Evolutionary conservation across 257 asterid genomes (phyloP), one percentile per base, ranked within the genome.

Genomic region (Fraxinus cuspidata): DNA sequence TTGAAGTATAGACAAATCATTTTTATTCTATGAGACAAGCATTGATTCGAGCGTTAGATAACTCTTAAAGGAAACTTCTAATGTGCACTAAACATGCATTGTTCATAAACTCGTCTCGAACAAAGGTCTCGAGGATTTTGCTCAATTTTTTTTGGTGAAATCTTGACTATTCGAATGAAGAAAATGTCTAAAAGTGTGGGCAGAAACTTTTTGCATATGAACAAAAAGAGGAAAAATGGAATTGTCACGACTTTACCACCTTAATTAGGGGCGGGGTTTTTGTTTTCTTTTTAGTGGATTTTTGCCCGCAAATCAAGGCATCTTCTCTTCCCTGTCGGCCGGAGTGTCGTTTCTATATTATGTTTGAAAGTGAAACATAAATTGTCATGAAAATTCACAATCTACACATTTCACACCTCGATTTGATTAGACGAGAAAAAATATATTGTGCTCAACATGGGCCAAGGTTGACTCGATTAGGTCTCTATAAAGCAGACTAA

Each of bases 251-350:
- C 69, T 63, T 63, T 34, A 63, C 69, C 69, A 63, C 69, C 69
- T 63, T 63, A 63, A 63, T 63, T 11, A 63, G 69, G 28, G 69
- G 69, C 34, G 69, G 34, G 1, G 32, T 11, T 63, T n/a, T 21
- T 9, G 16, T 60, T 21, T 23, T 60, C 31, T 60, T 29, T 23
- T 21, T 21, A 56, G 65, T 56, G 25, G 65, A 56, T 58, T 58
- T 58, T 9, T 63, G 35, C 69, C 69, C 69, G 69, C 69, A 63
- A 63, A 63, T 63, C 69, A 63, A 35, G 69, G 69, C 69, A 25
- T 63, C 4, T 11, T n/a, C 4, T 19, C 27, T 1, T 53, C 64
- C 27, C 27, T 63, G 16, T 63, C 32, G 19, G 34, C 69, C 69
- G 34, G 18, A 63, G 69, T 63, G 34, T 63, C 19, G 19, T 23